Base-by-base conservation (phyloP, 208 protist species). In the Acanthamoeba castellanii region DNA sequence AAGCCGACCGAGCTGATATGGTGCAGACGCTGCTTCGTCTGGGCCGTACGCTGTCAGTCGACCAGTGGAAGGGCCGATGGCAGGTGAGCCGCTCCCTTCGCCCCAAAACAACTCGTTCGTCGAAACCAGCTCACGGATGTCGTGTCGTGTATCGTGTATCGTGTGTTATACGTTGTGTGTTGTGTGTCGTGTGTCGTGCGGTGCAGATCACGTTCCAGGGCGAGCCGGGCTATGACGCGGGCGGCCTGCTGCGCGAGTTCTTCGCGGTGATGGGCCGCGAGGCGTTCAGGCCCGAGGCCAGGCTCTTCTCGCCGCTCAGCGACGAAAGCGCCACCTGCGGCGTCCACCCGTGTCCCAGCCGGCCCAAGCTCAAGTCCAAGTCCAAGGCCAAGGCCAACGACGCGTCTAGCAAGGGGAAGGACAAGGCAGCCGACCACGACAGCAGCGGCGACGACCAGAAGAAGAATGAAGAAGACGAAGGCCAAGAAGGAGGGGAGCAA, bases 191-290 rank as follows among this genome's bases (percentile, higher is more conserved):
- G 66, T 27, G 5, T 11, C 25, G n/a, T n/a, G 50, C 25, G 50
- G 11, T 55, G 18, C 59, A 72, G 30, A 30, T 92, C 18, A 64
- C 57, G 27, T 92, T 92, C 85, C 8, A 66, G 30, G 85, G 85
- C 50, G 85, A 92, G 25, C 85, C 61, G 30, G 85, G 85, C 25
- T 64, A 52, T 14, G 85, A 92, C 30, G 61, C 61, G 18, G 85
- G 85, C 59, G 85, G 85, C 3, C 59, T 92, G 13, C 34, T 52
- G 50, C 47, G 85, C 27, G 85, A 92, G 61, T 92, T 64, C 57
- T 92, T 92, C 55, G 42, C 61, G 59, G 34, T 92, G 27, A 37
- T 92, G 57, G 55, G 20, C 47, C n/a, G 30, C 4, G 85, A 30
- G 57, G 32, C 27, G 27, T 92, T 92, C 34, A 37, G 25, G 22